Base-by-base conservation (phyloP, 1,284 basidiomycete species). In the Ustilago vetiveriae region DNA sequence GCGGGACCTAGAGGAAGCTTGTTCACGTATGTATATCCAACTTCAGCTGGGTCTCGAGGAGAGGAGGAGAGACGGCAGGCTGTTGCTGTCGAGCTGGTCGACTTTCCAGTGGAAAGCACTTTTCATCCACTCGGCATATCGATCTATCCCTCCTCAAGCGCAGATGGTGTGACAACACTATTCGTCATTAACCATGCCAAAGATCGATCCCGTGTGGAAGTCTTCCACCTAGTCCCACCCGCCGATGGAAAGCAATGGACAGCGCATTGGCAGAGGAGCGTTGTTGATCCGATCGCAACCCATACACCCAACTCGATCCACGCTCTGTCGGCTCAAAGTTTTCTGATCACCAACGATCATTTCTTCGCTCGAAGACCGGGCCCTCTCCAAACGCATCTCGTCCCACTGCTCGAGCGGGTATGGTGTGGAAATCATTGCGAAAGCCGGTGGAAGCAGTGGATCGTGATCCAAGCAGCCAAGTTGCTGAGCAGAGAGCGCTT, bases 311-410 rank as follows among this genome's bases (percentile, higher is more conserved):
- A 90, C 75, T 84, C 87, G 7, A 77, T 90, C 54, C 86, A 88
- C 7, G 82, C 89, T 37, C 87, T 88, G 6, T 86, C 86, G 22
- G 85, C 86, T 1, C 84, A 85, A 49, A 86, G 87, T 1, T 90
- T 90, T 77, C 88, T 88, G 65, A 84, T 90, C 32, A 86, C 86
- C 29, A 88, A 90, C 73, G 89, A 90, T 74, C 89, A 90, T 72
- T 77, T 87, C 23, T 79, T 90, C 72, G 89, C 89, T 0, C 84
- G 88, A 8, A 86, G 90, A 13, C 83, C 63, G 3, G 57, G 44
- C 3, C 56, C 52, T 7, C 9, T 36, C 6, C 1, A 9, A 4
- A 21, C 41, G 6, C 64, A 67, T 24, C 37, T 41, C n/a, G 10
- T 45, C 2, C 47, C 53, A 1, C 19, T 63, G 10, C 53, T 55